Conservation (phyloP, 768 basidiomycete genomes). For the Lentinula sp. region DNA sequence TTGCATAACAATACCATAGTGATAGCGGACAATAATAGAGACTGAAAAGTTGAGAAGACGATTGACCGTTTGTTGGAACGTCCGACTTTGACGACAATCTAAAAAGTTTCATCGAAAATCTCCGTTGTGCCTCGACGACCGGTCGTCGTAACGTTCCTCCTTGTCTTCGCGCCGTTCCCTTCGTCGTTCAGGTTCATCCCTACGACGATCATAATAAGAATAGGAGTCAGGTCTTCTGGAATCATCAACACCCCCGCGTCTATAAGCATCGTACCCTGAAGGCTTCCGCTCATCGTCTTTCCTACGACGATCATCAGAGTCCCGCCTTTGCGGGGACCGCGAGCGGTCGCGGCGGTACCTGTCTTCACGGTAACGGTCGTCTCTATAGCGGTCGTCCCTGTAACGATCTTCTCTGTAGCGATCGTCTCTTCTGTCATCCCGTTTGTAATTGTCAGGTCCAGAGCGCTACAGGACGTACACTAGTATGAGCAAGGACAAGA, state of each 20-base stretch:
- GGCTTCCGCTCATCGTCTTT: slow-evolving; percentile 81
- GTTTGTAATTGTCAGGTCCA: slow-evolving; percentile 68
- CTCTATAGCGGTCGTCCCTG: slow-evolving; percentile 32
- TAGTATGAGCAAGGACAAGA: slow-evolving; percentile 3
- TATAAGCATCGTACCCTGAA: slow-evolving; percentile 90
- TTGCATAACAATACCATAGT: slow-evolving; percentile 35
- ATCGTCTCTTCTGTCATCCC: slow-evolving; percentile 51
- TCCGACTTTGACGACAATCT: slow-evolving; percentile 12
- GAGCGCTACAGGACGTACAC: slow-evolving; percentile 39
- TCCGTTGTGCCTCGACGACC: slow-evolving; percentile 67
- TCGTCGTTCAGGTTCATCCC: slow-evolving; percentile 66
- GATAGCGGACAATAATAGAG: slow-evolving; percentile 26
- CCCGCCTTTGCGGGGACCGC: slow-evolving; percentile 72
- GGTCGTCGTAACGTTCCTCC: slow-evolving; percentile 76
- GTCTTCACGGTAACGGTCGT: slow-evolving; percentile 26
- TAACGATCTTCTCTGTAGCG: slow-evolving; percentile 37
- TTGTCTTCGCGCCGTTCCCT: slow-evolving; percentile 82
- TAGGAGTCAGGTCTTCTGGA: slow-evolving; percentile 79
- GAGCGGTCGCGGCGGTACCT: slow-evolving; percentile 74
- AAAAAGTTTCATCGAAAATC: slow-evolving; percentile 65
- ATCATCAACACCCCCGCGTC: slow-evolving; percentile 80
- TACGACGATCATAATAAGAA: slow-evolving; percentile 84
- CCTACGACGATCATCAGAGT: slow-evolving; percentile 76
- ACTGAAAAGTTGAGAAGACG: slow-evolving; percentile 6
- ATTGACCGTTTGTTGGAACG: background rate